A percentile compares a stretch with the other conserved stretches of the same genome.
Evolutionary conservation across 768 basidiomycete species (phyloP).

Genomic region (Pholiota molesta): DNA sequence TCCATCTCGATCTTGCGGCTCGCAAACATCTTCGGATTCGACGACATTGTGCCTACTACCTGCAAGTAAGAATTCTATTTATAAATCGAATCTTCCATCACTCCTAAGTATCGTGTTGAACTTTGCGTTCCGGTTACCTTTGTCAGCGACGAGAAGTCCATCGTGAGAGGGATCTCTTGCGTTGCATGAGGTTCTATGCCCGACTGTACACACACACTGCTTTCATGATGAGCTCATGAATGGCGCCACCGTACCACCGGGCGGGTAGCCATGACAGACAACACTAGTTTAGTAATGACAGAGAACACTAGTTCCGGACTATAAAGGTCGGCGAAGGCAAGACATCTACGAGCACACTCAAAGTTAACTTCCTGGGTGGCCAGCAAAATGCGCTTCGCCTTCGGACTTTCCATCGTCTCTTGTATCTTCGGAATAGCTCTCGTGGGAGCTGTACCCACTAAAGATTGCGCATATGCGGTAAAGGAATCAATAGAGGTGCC

Average conservation of each 20-base stretch:
- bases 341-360: neutral
- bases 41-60: neutral
- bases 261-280: neutral
- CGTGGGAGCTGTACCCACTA: conserved; percentile 25
- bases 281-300: neutral
- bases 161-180: conserved; percentile 2
- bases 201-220: neutral
- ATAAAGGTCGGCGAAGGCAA: neutral
- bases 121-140: neutral
- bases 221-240: neutral
- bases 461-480: conserved; percentile 28
- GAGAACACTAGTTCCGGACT: neutral
- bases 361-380: neutral
- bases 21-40: too few species aligned
- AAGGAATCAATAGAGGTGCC: conserved; percentile 49
- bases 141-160: conserved; percentile 2
- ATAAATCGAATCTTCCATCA: neutral
- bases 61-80: neutral
- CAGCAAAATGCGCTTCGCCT: neutral
- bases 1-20: too few species aligned
- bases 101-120: too few species aligned
- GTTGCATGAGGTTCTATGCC: neutral
- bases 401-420: neutral
- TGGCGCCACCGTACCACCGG: neutral
- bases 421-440: conserved; percentile 17